Evolutionary conservation across 768 basidiomycete genomes (phyloP), one percentile per base, ranked within the genome.

Genomic region (Phylloporus rhodoxanthus): DNA sequence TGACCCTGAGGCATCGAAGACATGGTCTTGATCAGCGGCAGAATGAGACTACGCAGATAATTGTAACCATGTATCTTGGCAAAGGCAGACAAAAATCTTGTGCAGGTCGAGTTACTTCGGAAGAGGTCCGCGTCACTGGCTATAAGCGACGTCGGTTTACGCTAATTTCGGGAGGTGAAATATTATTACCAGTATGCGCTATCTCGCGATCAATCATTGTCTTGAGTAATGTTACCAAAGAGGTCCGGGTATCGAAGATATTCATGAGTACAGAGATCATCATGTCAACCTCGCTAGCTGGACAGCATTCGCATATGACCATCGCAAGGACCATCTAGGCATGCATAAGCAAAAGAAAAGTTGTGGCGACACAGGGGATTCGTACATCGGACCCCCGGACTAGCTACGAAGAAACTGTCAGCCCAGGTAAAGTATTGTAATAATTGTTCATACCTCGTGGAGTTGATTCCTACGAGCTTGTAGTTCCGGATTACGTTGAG

Each of bases 11-110:
- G 88, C 67, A 88, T 77, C 5, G 78, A 72, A 5, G 76, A 68
- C 78, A 96, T 87, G 19, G 78, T 79, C 55, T 84, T 78, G 54
- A 96, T 76, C 26, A 95, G 73, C 3, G 91, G 90, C 37, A 77
- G 72, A 40, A 95, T 78, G 20, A 94, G 75, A 39, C 76, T 80
- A 17, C 92, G 79, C n/a, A 96, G 72, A 65, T 95, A 96, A 50
- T 84, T 83, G 66, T 95, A 96, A 4, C 93, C 94, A 53, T 93
- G 90, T n/a, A 87, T 81, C 61, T 77, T 83, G 4, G 89, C 90
- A 58, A 94, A 94, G 2, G 84, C 81, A 6, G 90, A 90, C 39
- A 96, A 70, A 50, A 97, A 84, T 37, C 87, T 74, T n/a, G 87
- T 88, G 58, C 85, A 91, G 1, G 87, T 88, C 2, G 87, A 85